Conservation (phyloP, 1,139 yeast species). For the Hanseniaspora gamundiae region DNA sequence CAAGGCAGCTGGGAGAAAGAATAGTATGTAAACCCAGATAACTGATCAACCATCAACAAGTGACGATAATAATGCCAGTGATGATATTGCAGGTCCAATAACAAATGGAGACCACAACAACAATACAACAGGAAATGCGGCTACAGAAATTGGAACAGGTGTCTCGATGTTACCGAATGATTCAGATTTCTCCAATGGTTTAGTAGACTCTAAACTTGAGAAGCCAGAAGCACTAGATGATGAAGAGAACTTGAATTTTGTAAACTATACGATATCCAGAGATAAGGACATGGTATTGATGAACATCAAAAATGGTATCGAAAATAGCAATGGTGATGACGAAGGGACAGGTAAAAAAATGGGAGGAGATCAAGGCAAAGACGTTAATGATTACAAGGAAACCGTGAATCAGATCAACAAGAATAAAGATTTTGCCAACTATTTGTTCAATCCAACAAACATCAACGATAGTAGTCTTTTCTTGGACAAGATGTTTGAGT, state of each 20-base stretch:
- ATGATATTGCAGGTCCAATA: too few species aligned
- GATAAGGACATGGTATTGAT: not conserved
- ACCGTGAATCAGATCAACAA: not conserved
- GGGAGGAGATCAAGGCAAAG: not conserved
- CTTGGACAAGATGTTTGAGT: slow-evolving; percentile 7
- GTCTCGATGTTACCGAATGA: too few species aligned
- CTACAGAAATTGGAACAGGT: too few species aligned
- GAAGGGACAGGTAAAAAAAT: not conserved
- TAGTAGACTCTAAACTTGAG: not conserved
- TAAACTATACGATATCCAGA: not conserved
- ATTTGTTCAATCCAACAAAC: slow-evolving; percentile 6
- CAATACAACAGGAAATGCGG: too few species aligned
- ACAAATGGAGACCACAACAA: too few species aligned
- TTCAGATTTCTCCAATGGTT: too few species aligned
- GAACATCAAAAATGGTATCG: not conserved
- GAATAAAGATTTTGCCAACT: slow-evolving; percentile 4
- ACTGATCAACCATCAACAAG: too few species aligned
- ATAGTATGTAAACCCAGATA: too few species aligned
- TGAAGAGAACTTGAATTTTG: not conserved
- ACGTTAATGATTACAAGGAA: not conserved
- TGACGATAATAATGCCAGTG: too few species aligned
- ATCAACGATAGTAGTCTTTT: slow-evolving; percentile 7
- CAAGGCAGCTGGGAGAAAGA: too few species aligned
- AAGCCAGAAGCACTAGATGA: not conserved
- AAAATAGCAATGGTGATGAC: not conserved